Percentiles rank a stretch among this genome's conserved stretches.
These are phyloP conservation scores for Corymbia citriodora DNA, from an alignment of 441 rosid genomes.

Conservation along the genomic window DNA sequence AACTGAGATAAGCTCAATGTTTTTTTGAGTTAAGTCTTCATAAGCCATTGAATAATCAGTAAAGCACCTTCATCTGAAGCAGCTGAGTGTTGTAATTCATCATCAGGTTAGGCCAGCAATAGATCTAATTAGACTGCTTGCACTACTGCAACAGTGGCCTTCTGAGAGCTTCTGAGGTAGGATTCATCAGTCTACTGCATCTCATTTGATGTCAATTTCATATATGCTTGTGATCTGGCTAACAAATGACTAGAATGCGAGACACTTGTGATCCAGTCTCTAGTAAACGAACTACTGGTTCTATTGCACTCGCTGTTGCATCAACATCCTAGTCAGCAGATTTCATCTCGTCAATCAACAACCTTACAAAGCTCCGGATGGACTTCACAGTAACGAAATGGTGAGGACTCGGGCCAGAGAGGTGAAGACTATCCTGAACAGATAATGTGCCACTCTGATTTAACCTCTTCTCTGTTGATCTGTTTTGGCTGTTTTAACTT, in stretches of 20 bases:
- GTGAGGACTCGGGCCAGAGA: not conserved
- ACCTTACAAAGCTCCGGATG: slow-evolving; percentile 54
- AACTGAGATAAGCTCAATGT: not conserved
- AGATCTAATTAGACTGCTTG: not conserved
- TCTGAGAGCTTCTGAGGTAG: not conserved
- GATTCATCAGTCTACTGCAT: not conserved
- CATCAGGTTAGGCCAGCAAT: not conserved
- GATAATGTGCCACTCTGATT: slow-evolving; percentile 11
- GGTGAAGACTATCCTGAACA: slow-evolving; percentile 8
- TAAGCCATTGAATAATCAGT: not conserved
- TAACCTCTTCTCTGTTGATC: slow-evolving; percentile 18
- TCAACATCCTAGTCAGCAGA: slow-evolving; percentile 62
- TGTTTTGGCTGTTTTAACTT: slow-evolving; percentile 27
- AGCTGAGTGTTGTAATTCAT: not conserved
- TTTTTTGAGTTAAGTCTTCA: not conserved
- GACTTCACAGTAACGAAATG: slow-evolving; percentile 32
- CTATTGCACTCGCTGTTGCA: slow-evolving; percentile 36
- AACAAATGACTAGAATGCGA: slow-evolving; percentile 53
- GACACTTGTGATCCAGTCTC: slow-evolving; percentile 49
- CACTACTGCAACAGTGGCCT: not conserved
- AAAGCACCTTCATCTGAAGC: not conserved
- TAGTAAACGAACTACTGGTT: slow-evolving; percentile 33
- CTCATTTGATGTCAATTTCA: not conserved
- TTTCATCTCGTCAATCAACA: slow-evolving; percentile 56
- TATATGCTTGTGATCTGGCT: slow-evolving; percentile 4